Percentiles rank a stretch among this genome's conserved stretches.
Evolutionary conservation across 768 basidiomycete species (phyloP).

Genomic region (Phaeotremella skinneri): DNA sequence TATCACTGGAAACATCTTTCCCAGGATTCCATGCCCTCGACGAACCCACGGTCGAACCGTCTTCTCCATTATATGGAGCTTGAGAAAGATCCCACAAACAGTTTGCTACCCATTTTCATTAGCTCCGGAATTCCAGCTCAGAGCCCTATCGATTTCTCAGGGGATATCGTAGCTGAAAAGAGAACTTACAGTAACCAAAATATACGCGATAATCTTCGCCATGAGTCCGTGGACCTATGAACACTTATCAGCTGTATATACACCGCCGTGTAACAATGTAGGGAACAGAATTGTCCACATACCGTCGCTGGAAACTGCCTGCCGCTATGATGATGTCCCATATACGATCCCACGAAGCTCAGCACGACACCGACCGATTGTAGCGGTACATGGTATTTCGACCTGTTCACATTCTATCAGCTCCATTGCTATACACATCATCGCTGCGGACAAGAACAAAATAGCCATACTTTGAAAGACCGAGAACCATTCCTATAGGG

Average conservation of each 20-base stretch:
- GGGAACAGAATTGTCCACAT: constrained; percentile 9
- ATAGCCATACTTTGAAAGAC: constrained; percentile 49
- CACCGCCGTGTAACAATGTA: neutral
- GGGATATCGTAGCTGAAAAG: constrained; percentile 18
- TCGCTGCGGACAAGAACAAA: constrained; percentile 53
- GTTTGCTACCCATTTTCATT: constrained; percentile 57
- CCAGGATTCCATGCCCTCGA: constrained; percentile 69
- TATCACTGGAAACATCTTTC: constrained; percentile 76
- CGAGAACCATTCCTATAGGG: constrained; percentile 63
- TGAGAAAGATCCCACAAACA: constrained; percentile 78
- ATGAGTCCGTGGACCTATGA: constrained; percentile 61
- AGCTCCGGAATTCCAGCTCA: neutral
- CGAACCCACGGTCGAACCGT: constrained; percentile 69
- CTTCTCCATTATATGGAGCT: constrained; percentile 81
- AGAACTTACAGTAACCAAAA: constrained; percentile 56
- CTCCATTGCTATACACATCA: constrained; percentile 56
- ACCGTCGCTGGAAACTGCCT: constrained; percentile 70
- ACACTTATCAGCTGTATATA: neutral
- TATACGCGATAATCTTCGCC: constrained; percentile 63
- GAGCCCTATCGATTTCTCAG: too few species aligned
- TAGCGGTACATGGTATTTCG: constrained; percentile 85
- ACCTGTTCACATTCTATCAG: constrained; percentile 47
- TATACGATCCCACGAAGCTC: constrained; percentile 68
- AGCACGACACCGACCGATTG: constrained; percentile 71
- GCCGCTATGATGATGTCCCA: constrained; percentile 85